Conservation (phyloP, 2,329 filamentous ascomycete genomes). For the Uncinocarpus reesii region DNA sequence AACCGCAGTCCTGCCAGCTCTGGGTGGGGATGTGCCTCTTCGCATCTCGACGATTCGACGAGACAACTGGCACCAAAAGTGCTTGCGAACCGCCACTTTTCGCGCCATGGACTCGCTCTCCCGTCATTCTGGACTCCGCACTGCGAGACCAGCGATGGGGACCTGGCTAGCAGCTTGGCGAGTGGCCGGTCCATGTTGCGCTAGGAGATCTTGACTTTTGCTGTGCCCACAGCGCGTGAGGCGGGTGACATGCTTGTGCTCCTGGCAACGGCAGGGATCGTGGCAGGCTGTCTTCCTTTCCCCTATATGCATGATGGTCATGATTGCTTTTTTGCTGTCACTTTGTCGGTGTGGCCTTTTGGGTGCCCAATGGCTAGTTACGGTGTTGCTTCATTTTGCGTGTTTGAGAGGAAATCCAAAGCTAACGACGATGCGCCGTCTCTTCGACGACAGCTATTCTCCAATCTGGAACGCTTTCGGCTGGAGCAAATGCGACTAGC, state of each 20-base stretch:
- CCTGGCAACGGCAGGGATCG: background rate
- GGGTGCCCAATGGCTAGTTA: no score
- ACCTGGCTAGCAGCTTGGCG: constrained; percentile 12
- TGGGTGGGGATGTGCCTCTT: background rate
- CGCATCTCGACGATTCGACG: no score
- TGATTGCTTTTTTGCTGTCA: background rate
- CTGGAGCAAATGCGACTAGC: constrained; percentile 27
- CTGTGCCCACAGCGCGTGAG: background rate
- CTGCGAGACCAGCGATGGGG: background rate
- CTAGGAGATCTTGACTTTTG: background rate
- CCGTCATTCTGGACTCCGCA: background rate
- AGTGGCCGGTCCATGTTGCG: background rate
- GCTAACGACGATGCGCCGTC: background rate
- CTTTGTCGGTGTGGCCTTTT: background rate
- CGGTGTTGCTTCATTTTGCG: no score
- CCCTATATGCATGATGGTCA: background rate
- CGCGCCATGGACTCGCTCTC: background rate
- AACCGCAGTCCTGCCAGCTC: background rate
- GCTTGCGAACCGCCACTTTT: background rate
- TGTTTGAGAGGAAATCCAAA: background rate
- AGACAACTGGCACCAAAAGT: no score
- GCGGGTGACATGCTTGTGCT: background rate
- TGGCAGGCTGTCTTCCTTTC: background rate
- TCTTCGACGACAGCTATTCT: constrained; percentile 28
- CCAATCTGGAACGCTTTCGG: constrained; percentile 32